These are phyloP conservation scores for Blastobotrys illinoisensis DNA, from an alignment of 1,139 yeast species.

Conservation along the genomic window DNA sequence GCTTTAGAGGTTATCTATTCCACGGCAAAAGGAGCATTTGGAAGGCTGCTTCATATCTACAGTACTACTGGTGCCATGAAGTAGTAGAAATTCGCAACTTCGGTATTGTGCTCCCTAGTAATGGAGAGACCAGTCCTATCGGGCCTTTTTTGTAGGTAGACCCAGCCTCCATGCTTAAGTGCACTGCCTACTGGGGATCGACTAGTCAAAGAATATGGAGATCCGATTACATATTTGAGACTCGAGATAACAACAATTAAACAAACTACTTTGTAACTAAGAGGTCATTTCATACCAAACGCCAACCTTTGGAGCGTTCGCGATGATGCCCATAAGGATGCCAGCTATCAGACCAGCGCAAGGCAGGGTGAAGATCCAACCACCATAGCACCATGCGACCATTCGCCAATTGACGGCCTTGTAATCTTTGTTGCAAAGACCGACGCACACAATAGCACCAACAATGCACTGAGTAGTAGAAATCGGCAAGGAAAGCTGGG, in stretches of 20 bases:
- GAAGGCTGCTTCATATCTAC: too few species aligned
- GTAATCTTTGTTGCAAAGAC: constrained; percentile 60
- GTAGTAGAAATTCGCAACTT: too few species aligned
- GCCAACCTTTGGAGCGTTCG: constrained; percentile 51
- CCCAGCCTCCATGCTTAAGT: not conserved
- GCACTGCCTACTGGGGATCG: not conserved
- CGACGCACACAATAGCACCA: constrained; percentile 74
- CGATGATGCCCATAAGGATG: constrained; percentile 54
- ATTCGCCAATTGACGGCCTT: constrained; percentile 73
- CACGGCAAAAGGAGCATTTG: too few species aligned
- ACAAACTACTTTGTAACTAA: not conserved
- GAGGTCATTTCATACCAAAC: constrained; percentile 2
- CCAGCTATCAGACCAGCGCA: constrained; percentile 72
- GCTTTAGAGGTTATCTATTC: too few species aligned
- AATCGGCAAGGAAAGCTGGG: constrained; percentile 64
- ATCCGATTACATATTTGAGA: too few species aligned
- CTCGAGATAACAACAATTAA: not conserved
- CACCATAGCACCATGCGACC: constrained; percentile 64
- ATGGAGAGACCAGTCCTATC: too few species aligned
- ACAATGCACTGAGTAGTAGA: constrained; percentile 79
- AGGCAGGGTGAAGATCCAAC: constrained; percentile 73
- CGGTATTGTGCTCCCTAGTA: too few species aligned
- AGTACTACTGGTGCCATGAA: too few species aligned
- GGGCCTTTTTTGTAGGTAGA: not conserved
- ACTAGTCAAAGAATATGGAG: too few species aligned